phyloP scores from a whole-genome alignment of 768 basidiomycete species.

The Trametes punicea region DNA sequence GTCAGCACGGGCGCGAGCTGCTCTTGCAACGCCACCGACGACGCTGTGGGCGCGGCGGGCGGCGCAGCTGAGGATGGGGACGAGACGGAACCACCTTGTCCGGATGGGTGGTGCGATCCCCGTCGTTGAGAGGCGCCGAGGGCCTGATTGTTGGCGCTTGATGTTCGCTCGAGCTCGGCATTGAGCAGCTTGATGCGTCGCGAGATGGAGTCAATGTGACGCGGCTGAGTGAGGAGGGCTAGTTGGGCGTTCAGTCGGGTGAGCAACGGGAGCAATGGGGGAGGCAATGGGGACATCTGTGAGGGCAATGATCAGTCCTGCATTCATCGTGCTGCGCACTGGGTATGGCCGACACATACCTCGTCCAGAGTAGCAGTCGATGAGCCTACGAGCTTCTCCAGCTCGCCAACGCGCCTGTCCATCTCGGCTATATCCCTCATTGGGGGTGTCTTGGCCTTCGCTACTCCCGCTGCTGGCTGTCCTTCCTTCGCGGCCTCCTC shows the following conservation, averaged over 20 bases:
- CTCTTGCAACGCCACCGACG: conserved; percentile 43
- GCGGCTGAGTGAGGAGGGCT: conserved; percentile 86
- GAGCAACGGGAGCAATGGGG: conserved; percentile 79
- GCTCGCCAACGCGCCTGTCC: conserved; percentile 77
- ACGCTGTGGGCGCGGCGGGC: conserved; percentile 16
- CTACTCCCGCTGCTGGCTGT: not conserved
- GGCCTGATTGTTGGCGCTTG: conserved; percentile 37
- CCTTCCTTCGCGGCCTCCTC: conserved; percentile 22
- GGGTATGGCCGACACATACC: conserved; percentile 53
- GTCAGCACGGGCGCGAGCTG: conserved; percentile 66
- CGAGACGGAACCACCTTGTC: not conserved
- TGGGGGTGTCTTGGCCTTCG: conserved; percentile 24
- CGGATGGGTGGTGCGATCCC: conserved; percentile 18
- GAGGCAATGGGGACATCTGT: conserved; percentile 68
- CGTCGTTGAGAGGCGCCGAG: conserved; percentile 41
- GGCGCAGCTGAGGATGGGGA: conserved; percentile 8
- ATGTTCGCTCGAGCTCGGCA: conserved; percentile 86
- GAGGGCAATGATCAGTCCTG: not conserved
- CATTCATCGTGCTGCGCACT: not conserved
- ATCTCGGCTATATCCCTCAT: conserved; percentile 62
- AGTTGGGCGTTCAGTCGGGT: conserved; percentile 82
- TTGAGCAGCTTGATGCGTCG: conserved; percentile 89
- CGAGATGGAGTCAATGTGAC: conserved; percentile 94
- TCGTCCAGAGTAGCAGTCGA: conserved; percentile 79
- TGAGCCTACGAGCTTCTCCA: conserved; percentile 83